Evolutionary conservation across 805 yeast species (phyloP).

Genomic region (Grigorovia jiainica): DNA sequence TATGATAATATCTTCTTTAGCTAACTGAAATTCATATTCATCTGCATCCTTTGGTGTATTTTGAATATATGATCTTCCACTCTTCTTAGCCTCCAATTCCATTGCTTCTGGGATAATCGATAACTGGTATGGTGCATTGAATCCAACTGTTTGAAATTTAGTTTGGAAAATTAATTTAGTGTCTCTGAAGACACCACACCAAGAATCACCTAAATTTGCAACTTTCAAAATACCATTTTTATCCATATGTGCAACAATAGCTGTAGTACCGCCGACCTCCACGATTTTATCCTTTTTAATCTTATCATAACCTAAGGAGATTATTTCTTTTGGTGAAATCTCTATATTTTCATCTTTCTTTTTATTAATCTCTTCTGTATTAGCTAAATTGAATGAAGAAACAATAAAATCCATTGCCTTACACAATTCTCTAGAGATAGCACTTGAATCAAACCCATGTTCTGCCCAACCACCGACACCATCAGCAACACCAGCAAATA

Average conservation of each 20-base stretch:
- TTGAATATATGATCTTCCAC: slow-evolving; percentile 55
- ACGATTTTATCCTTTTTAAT: slow-evolving; percentile 49
- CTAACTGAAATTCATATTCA: slow-evolving; percentile 51
- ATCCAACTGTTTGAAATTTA: slow-evolving; percentile 70
- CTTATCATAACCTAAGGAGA: slow-evolving; percentile 46
- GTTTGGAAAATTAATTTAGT: slow-evolving; percentile 55
- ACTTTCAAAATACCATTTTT: slow-evolving; percentile 45
- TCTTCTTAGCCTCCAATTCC: slow-evolving; percentile 40
- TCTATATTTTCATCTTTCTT: background rate
- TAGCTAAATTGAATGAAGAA: slow-evolving; percentile 3
- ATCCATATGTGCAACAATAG: slow-evolving; percentile 68
- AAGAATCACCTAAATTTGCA: slow-evolving; percentile 89
- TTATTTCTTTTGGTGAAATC: slow-evolving; percentile 36
- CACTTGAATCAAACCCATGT: slow-evolving; percentile 81
- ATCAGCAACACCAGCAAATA: slow-evolving; percentile 79
- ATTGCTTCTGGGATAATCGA: slow-evolving; percentile 69
- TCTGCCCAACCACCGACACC: slow-evolving; percentile 98
- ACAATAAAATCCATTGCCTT: slow-evolving; percentile 35
- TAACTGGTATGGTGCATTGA: slow-evolving; percentile 87
- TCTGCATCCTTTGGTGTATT: slow-evolving; percentile 67
- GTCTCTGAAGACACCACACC: slow-evolving; percentile 79
- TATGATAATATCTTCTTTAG: slow-evolving; percentile 64
- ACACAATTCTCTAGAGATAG: slow-evolving; percentile 75
- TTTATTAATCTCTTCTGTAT: slow-evolving; percentile 5
- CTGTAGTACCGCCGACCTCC: slow-evolving; percentile 89